Conservation (phyloP, 148 eudicot species). For the Heliamphora exappendiculata region DNA sequence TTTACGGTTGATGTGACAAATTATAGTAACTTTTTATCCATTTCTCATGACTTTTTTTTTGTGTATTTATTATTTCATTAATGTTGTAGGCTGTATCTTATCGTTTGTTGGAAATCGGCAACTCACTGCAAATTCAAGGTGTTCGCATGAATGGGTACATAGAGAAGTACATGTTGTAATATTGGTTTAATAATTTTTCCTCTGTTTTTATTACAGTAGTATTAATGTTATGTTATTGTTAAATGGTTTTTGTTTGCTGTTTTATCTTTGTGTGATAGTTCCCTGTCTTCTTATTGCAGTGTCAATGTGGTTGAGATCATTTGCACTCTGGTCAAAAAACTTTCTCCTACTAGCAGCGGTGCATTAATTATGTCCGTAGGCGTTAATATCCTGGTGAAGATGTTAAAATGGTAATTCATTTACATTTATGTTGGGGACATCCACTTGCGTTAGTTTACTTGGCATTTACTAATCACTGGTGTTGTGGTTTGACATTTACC, state of each 20-base stretch:
- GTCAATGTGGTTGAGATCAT: slow-evolving; percentile 69
- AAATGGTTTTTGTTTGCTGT: neutral
- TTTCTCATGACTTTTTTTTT: slow-evolving; percentile 2
- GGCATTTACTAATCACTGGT: neutral
- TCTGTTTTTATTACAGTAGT: neutral
- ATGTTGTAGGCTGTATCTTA: slow-evolving; percentile 61
- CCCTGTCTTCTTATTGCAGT: slow-evolving; percentile 32
- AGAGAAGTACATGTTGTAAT: slow-evolving; percentile 44
- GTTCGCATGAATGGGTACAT: slow-evolving; percentile 20
- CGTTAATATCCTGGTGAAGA: slow-evolving; percentile 63
- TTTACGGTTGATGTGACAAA: neutral
- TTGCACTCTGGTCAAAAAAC: slow-evolving; percentile 61
- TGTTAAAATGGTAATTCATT: slow-evolving; percentile 73
- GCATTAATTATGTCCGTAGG: slow-evolving; percentile 62
- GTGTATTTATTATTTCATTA: neutral
- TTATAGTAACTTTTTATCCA: too few species aligned
- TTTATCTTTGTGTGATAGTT: slow-evolving; percentile 2
- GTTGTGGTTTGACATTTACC: neutral
- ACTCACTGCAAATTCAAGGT: slow-evolving; percentile 25
- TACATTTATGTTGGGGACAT: neutral
- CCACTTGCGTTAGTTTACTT: neutral
- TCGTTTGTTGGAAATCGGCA: slow-evolving; percentile 57
- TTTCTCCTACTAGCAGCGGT: slow-evolving; percentile 43
- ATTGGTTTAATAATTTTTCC: neutral
- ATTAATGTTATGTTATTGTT: neutral